These are phyloP conservation scores for Neurospora tetraspora DNA, from an alignment of 495 filamentous ascomycete genomes.

Conservation along the genomic window DNA sequence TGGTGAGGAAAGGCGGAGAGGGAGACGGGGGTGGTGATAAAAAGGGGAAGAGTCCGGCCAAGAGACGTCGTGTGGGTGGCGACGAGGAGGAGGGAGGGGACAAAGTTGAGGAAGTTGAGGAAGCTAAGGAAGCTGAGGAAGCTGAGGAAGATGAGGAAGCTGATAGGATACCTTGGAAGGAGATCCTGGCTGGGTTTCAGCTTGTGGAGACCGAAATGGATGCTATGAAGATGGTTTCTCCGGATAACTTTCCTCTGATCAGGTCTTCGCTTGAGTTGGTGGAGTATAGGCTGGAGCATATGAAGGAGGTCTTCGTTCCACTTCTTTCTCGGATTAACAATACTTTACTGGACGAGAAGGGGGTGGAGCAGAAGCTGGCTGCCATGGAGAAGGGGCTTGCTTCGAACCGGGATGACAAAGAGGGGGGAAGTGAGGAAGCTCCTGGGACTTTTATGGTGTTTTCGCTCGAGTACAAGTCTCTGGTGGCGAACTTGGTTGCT, in stretches of 20 bases:
- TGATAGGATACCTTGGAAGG: background rate
- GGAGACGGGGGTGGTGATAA: background rate
- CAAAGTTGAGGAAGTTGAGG: background rate
- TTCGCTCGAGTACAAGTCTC: background rate
- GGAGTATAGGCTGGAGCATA: background rate
- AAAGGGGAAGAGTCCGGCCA: background rate
- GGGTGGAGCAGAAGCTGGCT: background rate
- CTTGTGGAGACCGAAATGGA: background rate
- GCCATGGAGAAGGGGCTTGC: background rate
- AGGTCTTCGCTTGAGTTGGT: background rate
- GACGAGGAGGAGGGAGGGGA: background rate
- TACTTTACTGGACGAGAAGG: background rate
- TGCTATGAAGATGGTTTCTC: background rate
- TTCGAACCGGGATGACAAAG: background rate
- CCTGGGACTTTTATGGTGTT: background rate
- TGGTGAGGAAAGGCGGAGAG: background rate
- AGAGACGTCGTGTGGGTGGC: background rate
- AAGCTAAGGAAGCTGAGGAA: background rate
- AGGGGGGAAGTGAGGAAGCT: background rate
- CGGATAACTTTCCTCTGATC: background rate
- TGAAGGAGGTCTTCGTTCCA: background rate
- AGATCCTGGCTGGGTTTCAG: background rate
- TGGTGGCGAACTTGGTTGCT: background rate
- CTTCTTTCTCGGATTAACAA: background rate
- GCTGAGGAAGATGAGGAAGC: background rate